A percentile compares a stretch with the other conserved stretches of the same genome.
phyloP scores from a whole-genome alignment of 2,329 filamentous ascomycete species.

The Talaromyces funiculosus region DNA sequence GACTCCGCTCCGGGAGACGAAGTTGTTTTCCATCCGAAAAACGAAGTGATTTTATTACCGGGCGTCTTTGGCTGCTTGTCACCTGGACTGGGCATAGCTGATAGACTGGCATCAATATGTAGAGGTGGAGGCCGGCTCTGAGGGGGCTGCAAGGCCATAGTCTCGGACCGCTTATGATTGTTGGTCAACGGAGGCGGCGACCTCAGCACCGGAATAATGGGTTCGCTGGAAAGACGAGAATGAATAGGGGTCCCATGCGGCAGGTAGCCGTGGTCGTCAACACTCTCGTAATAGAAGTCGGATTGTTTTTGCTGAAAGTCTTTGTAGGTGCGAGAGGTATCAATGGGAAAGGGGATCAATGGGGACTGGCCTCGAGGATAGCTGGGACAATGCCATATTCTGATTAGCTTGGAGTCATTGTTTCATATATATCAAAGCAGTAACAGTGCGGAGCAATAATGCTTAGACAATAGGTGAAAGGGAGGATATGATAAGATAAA shows the following conservation, averaged over 20 bases:
- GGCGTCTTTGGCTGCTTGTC: slow-evolving; percentile 47
- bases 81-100: slow-evolving; percentile 28
- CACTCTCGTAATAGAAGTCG: neutral
- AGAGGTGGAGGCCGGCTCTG: slow-evolving; percentile 38
- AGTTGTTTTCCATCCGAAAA: slow-evolving; percentile 61
- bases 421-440: slow-evolving; percentile 4
- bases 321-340: slow-evolving; percentile 23
- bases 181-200: slow-evolving; percentile 56
- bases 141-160: slow-evolving; percentile 42
- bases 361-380: slow-evolving; percentile 36
- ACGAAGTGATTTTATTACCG: slow-evolving; percentile 55
- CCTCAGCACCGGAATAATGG: slow-evolving; percentile 58
- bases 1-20: slow-evolving; percentile 53
- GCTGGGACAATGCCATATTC: slow-evolving; percentile 23
- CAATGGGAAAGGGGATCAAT: slow-evolving; percentile 28
- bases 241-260: slow-evolving; percentile 36
- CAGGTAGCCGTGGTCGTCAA: slow-evolving; percentile 28
- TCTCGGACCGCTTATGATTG: slow-evolving; percentile 29
- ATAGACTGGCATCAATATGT: slow-evolving; percentile 38
- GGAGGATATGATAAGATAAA: neutral
- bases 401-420: slow-evolving; percentile 4
- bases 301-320: slow-evolving; percentile 19
- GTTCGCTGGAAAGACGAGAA: slow-evolving; percentile 40
- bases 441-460: neutral
- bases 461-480: neutral